Evolutionary conservation across 148 eudicot species (phyloP).

Genomic region (Rhododendron kiyosumense): DNA sequence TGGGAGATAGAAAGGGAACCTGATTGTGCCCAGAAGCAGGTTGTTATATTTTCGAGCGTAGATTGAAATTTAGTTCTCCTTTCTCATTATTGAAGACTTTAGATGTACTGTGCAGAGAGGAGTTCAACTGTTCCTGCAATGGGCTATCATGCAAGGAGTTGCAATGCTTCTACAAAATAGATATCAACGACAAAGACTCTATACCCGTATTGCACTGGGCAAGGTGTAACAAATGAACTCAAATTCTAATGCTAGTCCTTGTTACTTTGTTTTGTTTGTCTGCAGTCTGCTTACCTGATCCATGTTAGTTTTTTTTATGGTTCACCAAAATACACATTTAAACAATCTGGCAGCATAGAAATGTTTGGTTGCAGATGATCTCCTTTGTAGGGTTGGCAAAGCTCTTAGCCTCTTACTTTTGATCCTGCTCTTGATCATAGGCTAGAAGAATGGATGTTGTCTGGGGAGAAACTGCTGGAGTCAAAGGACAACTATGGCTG

Average conservation of each 20-base stretch:
- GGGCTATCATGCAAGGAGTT: constrained; percentile 99
- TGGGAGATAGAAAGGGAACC: constrained; percentile 93
- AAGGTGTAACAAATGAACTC: constrained; percentile 42
- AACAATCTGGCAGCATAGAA: neutral
- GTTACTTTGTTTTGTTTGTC: neutral
- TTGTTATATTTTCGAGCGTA: constrained; percentile 15
- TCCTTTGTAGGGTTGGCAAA: neutral
- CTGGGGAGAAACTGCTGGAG: constrained; percentile 74
- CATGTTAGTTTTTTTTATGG: neutral
- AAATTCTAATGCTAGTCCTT: neutral
- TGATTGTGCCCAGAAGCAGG: constrained; percentile 89
- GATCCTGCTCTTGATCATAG: constrained; percentile 18
- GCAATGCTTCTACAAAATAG: constrained; percentile 94
- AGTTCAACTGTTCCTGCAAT: constrained; percentile 73
- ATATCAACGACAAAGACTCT: constrained; percentile 92
- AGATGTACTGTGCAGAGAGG: constrained; percentile 57
- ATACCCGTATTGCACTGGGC: constrained; percentile 95
- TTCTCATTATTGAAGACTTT: constrained; percentile 8
- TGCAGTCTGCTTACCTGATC: neutral
- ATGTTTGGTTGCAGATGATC: neutral
- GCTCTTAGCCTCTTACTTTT: neutral
- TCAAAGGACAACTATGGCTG: constrained; percentile 47
- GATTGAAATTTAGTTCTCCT: neutral
- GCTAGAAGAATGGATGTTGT: constrained; percentile 66
- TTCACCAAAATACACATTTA: neutral